Base-by-base conservation (phyloP, 768 basidiomycete species). In the Tephrocybe sp. region DNA sequence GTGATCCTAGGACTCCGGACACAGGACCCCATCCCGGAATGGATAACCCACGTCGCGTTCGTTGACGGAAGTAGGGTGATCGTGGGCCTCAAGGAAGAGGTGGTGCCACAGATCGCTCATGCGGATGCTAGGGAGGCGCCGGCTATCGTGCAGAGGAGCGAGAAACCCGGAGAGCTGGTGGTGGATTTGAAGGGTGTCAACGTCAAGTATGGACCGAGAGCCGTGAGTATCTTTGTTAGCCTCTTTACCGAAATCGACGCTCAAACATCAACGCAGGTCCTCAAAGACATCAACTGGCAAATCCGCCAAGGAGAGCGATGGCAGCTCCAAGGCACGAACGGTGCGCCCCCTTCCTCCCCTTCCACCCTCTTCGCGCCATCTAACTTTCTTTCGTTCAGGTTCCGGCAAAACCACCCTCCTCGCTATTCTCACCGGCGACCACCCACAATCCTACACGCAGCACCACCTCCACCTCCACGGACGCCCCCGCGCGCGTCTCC, bases 391-490 rank as follows among this genome's bases (percentile, higher is more conserved):
- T 3, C 61, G 38, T 2, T 9, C 25, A 91, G 90, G 96, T 39
- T 93, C 92, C 0, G 96, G 96, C 14, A 99, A 98, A 72, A 94
- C 94, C 0, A 98, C 96, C 0, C 84, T 98, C 5, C 76, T 98
- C 18, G 85, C 95, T 15, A 68, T 98, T 25, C 71, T 99, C 33
- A 93, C 93, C 0, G 96, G 96, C 21, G 93, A 96, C 64, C 96
- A 98, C 66, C 96, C 96, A 0, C 91, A 93, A 55, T 98, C 96
- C 1, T 98, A 88, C 72, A 86, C 85, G 4, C 90, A 92, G 62
- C 65, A 66, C 7, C 68, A 72, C 50, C 59, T 66, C 55, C 77
- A 51, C 33, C 65, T 73, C 7, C 71, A 63, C 17, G 68, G 83
- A 40, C 85, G 83, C 60, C 72, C 71, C 3, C 85, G 93, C 5